phyloP scores from a whole-genome alignment of 2,329 filamentous ascomycete species.

The Elsinoe batatas region DNA sequence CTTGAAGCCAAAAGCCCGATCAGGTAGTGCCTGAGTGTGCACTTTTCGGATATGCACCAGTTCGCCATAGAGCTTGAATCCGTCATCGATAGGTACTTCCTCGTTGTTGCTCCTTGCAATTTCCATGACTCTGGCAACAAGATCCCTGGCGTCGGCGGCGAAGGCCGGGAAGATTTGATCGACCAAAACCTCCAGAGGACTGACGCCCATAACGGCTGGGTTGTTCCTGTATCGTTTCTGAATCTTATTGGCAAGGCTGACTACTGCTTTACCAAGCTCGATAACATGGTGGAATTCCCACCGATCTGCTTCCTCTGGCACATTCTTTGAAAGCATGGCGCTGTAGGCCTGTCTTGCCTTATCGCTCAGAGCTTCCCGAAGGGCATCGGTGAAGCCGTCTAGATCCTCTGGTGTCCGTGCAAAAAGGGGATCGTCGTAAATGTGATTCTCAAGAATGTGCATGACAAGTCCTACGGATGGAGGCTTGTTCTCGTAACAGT shows the following conservation, averaged over 20 bases:
- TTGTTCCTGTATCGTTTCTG: slow-evolving; percentile 86
- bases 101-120: slow-evolving; percentile 57
- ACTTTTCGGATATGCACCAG: slow-evolving; percentile 75
- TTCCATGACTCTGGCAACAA: slow-evolving; percentile 71
- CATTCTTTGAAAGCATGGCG: slow-evolving; percentile 64
- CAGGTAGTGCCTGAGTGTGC: slow-evolving; percentile 64
- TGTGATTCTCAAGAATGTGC: slow-evolving; percentile 70
- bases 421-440: slow-evolving; percentile 70
- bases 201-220: slow-evolving; percentile 73
- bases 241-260: slow-evolving; percentile 76
- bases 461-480: slow-evolving; percentile 71
- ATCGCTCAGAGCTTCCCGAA: slow-evolving; percentile 61
- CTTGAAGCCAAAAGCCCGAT: slow-evolving; percentile 69
- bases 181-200: slow-evolving; percentile 61
- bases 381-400: slow-evolving; percentile 59
- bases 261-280: slow-evolving; percentile 74
- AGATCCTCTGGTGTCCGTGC: slow-evolving; percentile 59
- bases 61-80: slow-evolving; percentile 86
- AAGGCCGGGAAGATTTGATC: slow-evolving; percentile 81
- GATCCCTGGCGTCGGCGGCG: slow-evolving; percentile 76
- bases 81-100: slow-evolving; percentile 80
- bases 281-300: slow-evolving; percentile 93
- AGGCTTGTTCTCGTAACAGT: slow-evolving; percentile 81
- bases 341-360: slow-evolving; percentile 74
- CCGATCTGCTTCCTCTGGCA: slow-evolving; percentile 67